A percentile compares a stretch with the other conserved stretches of the same genome.
Conservation (phyloP, 1,139 yeast species). For the Arxiozyma bovina region DNA sequence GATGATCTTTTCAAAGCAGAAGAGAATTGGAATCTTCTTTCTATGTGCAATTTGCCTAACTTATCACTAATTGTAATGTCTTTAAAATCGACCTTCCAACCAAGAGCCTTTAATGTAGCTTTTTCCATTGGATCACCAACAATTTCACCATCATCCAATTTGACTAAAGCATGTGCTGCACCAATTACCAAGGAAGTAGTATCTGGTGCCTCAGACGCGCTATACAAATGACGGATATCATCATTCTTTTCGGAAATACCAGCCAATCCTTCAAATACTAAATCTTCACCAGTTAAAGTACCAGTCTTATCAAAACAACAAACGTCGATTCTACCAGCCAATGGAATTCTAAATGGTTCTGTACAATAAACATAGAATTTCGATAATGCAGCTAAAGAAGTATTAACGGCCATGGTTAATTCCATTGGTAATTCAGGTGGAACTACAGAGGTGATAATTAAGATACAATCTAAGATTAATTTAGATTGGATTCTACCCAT, state of each 20-base stretch:
- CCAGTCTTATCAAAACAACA: slow-evolving; percentile 99
- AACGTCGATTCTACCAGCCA: slow-evolving; percentile 96
- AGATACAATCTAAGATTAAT: slow-evolving; percentile 86
- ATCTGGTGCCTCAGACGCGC: slow-evolving; percentile 53
- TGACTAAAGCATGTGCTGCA: slow-evolving; percentile 92
- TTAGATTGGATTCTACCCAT: slow-evolving; percentile 94
- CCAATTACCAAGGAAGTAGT: slow-evolving; percentile 73
- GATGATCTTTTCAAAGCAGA: slow-evolving; percentile 93
- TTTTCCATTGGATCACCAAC: slow-evolving; percentile 99
- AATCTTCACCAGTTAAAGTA: slow-evolving; percentile 93
- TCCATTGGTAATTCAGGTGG: slow-evolving; percentile 99
- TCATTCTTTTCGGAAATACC: slow-evolving; percentile 47
- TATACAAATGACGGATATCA: slow-evolving; percentile 49
- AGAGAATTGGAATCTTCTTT: slow-evolving; percentile 94
- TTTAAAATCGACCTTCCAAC: slow-evolving; percentile 73
- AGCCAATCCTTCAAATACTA: slow-evolving; percentile 93
- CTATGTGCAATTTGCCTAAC: slow-evolving; percentile 53
- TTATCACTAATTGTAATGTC: slow-evolving; percentile 48
- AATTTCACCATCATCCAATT: slow-evolving; percentile 88
- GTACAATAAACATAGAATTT: slow-evolving; percentile 92
- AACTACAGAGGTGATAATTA: slow-evolving; percentile 92
- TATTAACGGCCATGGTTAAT: slow-evolving; percentile 93
- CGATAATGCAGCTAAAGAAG: slow-evolving; percentile 77
- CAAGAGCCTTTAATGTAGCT: slow-evolving; percentile 81
- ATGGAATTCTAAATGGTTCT: slow-evolving; percentile 96